Percentiles rank a stretch among this genome's conserved stretches.
These are phyloP conservation scores for Geoglossum cookeanum DNA, from an alignment of 2,329 filamentous ascomycete species.

Conservation along the genomic window DNA sequence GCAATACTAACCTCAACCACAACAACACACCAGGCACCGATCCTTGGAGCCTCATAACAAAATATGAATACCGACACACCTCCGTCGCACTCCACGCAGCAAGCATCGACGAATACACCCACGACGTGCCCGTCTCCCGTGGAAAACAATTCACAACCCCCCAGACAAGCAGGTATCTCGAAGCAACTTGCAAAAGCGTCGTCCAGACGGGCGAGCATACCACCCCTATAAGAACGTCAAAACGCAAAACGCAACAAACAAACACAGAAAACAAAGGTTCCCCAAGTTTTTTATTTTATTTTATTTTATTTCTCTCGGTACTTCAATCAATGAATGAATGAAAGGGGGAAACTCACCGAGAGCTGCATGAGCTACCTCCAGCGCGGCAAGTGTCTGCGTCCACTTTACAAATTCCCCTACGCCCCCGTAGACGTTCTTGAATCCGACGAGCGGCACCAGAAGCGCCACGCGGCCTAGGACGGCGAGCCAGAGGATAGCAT, in stretches of 20 bases:
- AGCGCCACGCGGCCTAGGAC: constrained; percentile 52
- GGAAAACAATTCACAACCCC: constrained; percentile 60
- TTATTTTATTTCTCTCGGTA: too few species aligned
- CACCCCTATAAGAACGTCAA: constrained; percentile 36
- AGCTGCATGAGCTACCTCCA: constrained; percentile 71
- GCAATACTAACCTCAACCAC: constrained; percentile 45
- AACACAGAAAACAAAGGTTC: too few species aligned
- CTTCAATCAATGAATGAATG: not conserved
- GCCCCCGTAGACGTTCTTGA: constrained; percentile 38
- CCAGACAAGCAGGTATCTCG: constrained; percentile 79
- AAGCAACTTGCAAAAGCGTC: constrained; percentile 76
- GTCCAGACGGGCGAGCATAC: constrained; percentile 74
- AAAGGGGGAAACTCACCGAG: constrained; percentile 35
- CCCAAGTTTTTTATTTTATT: too few species aligned
- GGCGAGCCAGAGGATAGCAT: constrained; percentile 56
- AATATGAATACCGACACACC: constrained; percentile 84
- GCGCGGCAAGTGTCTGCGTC: constrained; percentile 65
- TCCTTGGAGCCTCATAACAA: constrained; percentile 48
- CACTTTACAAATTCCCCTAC: constrained; percentile 51
- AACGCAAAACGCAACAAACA: too few species aligned
- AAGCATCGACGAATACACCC: constrained; percentile 59
- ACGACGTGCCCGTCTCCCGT: constrained; percentile 33
- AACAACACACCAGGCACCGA: constrained; percentile 44
- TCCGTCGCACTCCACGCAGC: constrained; percentile 80
- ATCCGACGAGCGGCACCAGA: constrained; percentile 32